phyloP scores from a whole-genome alignment of 2,329 filamentous ascomycete genomes.

The Plenodomus lindquistii region DNA sequence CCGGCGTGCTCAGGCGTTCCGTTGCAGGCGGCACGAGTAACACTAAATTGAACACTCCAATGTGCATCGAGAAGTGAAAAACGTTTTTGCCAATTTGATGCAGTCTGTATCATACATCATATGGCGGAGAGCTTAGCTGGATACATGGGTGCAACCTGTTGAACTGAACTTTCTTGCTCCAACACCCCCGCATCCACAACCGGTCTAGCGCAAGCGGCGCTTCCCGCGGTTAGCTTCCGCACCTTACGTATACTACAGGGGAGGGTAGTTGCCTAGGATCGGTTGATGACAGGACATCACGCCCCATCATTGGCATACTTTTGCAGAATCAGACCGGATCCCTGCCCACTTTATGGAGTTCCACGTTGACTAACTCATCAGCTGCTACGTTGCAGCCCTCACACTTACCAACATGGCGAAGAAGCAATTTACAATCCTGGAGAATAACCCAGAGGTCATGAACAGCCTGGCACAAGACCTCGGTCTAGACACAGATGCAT shows the following conservation, averaged over 20 bases:
- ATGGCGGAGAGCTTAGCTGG: background rate
- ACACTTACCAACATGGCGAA: conserved; percentile 22
- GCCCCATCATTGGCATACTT: background rate
- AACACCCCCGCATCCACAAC: conserved; percentile 9
- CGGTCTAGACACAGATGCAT: conserved; percentile 47
- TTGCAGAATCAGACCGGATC: background rate
- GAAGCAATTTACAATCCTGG: conserved; percentile 34
- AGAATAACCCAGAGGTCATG: conserved; percentile 62
- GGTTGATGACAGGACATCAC: background rate
- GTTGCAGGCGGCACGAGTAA: background rate
- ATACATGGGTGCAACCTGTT: background rate
- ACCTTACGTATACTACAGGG: background rate
- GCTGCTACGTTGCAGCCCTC: background rate
- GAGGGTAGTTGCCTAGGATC: conserved; percentile 1
- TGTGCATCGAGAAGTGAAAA: background rate
- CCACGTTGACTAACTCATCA: background rate
- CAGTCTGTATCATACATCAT: background rate
- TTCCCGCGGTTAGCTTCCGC: background rate
- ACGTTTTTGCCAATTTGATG: background rate
- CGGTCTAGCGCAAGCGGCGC: conserved; percentile 12
- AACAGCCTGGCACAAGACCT: conserved; percentile 54
- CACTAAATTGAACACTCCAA: background rate
- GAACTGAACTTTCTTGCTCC: background rate
- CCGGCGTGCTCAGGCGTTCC: conserved; percentile 4
- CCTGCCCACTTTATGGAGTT: background rate